phyloP scores from a whole-genome alignment of 345 rosid genomes.

The Gossypium raimondii region DNA sequence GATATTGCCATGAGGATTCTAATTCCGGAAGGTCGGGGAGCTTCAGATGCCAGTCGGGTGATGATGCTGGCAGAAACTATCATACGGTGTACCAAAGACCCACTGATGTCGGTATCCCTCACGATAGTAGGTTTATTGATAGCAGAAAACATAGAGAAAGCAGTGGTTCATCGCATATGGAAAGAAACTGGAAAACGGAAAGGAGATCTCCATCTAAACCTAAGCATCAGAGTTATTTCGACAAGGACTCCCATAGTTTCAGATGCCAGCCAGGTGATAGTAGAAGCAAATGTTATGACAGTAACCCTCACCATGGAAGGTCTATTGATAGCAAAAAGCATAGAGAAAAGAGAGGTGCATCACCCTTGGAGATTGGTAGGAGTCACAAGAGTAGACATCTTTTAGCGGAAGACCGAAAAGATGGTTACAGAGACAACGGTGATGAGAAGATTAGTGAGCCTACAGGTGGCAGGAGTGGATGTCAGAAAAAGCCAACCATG shows the following conservation, averaged over 20 bases:
- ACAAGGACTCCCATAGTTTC: background rate
- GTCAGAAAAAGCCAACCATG: background rate
- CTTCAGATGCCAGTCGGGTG: too few relatives aligned
- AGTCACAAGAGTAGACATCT: background rate
- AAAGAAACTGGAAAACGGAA: background rate
- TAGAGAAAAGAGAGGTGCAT: background rate
- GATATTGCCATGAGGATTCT: background rate
- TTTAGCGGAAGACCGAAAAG: background rate
- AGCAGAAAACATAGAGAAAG: background rate
- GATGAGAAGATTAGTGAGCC: background rate
- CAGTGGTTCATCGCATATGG: background rate
- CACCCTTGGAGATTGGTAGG: background rate
- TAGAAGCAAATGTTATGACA: background rate
- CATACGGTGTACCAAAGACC: background rate
- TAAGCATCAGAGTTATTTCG: background rate
- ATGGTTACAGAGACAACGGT: background rate
- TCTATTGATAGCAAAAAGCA: conserved; percentile 5
- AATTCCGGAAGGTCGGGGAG: background rate
- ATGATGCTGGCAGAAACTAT: background rate
- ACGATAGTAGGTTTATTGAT: background rate
- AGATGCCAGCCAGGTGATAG: background rate
- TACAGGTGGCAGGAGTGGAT: background rate
- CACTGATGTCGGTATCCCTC: background rate
- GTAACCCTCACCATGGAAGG: background rate
- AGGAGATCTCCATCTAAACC: background rate